Base-by-base conservation (phyloP, 495 filamentous ascomycete species). In the Podospora conica region DNA sequence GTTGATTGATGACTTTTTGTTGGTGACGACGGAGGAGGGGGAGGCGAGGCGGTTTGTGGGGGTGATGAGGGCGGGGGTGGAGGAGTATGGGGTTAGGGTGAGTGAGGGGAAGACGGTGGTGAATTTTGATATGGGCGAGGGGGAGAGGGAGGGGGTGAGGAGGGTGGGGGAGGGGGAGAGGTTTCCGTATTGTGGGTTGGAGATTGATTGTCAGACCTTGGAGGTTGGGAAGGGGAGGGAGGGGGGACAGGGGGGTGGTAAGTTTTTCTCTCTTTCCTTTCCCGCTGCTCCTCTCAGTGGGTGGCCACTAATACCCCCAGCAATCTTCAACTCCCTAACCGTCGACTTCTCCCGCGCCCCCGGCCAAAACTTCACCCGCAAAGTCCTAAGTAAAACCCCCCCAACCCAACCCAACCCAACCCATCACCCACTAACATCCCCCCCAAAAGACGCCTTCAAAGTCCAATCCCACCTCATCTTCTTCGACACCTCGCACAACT, bases 1-100 rank as follows among this genome's bases (percentile, higher is more conserved):
- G 53, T 83, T 97, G 2, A 90, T 96, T 53, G 95, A 98, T 61
- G 95, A 98, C 69, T 98, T 98, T 69, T 77, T 97, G 20, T 85
- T 98, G 55, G 87, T 98, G 69, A 97, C 92, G 2, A 85, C 87
- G 0, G 80, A 91, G 60, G 76, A 71, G 53, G 66, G 73, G 0
- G 84, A 91, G 70, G 93, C 91, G 0, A 79, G 77, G 60, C 77
- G 79, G 15, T 97, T 98, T 70, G 75, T 96, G 24, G 76, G 85
- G 56, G 81, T 86, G 40, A 96, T 98, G 93, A 85, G 95, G 68
- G 70, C 78, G 1, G 95, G 94, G 3, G 74, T 92, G 27, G 87
- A 88, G 1, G 82, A 85, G 40, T 97, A 94, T 70, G 95, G 95
- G 22, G 87, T 97, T 27, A 75, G 77, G 2, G 89, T 98, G 31